Evolutionary conservation across 805 yeast species (phyloP), one percentile per base, ranked within the genome.

Genomic region (Candida ascalaphidarum): DNA sequence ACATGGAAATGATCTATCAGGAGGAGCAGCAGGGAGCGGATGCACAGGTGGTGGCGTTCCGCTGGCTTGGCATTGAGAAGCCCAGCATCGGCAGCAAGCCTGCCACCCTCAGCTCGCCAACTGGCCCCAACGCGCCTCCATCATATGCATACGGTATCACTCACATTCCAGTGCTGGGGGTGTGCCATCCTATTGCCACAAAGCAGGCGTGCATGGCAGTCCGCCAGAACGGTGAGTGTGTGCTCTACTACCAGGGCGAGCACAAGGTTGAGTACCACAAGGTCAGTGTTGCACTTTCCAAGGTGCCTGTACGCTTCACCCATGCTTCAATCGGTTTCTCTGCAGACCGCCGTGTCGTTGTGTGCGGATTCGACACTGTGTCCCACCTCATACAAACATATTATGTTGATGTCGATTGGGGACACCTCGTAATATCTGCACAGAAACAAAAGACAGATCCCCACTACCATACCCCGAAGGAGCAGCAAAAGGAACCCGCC

Each of bases 31-130:
- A 6, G 8, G 29, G 38, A 13, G 30, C 46, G 12, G 44, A 43
- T 2, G n/a, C n/a, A n/a, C 41, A 44, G 6, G 39, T 49, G 13
- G 61, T 71, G 10, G 73, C 77, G 0, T 68, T 79, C 48, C 70
- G 71, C 40, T 85, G 95, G 95, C 62, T 85, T 16, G 74, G 72
- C 24, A 57, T 71, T n/a, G 84, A 81, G 27, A 83, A 84, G 39
- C 73, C 78, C 1, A 70, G 74, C 24, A 63, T 77, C 11, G 55
- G 71, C 11, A 72, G 68, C 33, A 60, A 68, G n/a, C 81, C 82
- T 0, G 83, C 85, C 0, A 48, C 58, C 3, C 50, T 61, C 33
- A 49, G 43, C 3, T 51, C 47, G 30, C 20, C 16, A 20, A 25
- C 34, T 17, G 12, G 23, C 23, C 12, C 25, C 14, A 16, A 22